Evolutionary conservation across 345 rosid species (phyloP).

Genomic region (Streptanthus diversifolius): DNA sequence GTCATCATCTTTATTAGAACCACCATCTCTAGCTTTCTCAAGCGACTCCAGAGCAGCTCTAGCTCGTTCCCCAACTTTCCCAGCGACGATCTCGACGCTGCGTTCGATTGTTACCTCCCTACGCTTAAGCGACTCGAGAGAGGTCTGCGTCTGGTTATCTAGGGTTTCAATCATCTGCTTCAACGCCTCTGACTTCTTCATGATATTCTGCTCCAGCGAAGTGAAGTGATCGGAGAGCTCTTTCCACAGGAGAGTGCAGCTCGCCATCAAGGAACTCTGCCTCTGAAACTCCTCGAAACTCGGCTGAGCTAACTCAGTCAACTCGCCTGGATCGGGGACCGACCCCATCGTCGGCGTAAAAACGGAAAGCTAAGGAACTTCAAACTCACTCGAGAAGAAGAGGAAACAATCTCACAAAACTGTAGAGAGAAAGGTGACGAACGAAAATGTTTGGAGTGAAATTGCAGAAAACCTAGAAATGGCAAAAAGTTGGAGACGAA

Average conservation of each 20-base stretch:
- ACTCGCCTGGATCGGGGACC: slow-evolving; percentile 93
- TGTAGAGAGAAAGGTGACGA: neutral
- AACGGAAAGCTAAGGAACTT: neutral
- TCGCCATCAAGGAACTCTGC: slow-evolving; percentile 91
- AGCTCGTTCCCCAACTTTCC: slow-evolving; percentile 50
- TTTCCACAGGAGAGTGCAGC: slow-evolving; percentile 96
- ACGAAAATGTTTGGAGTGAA: slow-evolving; percentile 15
- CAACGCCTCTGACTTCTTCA: slow-evolving; percentile 79
- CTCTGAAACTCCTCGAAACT: slow-evolving; percentile 94
- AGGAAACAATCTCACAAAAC: neutral
- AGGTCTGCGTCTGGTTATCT: slow-evolving; percentile 67
- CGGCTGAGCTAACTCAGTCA: slow-evolving; percentile 69
- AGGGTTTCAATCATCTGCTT: slow-evolving; percentile 65
- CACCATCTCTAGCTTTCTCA: slow-evolving; percentile 31
- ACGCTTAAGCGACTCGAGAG: slow-evolving; percentile 66
- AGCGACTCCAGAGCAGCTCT: slow-evolving; percentile 49
- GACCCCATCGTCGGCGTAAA: slow-evolving; percentile 66
- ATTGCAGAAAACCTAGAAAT: slow-evolving; percentile 40
- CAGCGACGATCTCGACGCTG: slow-evolving; percentile 71
- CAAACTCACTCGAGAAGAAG: neutral
- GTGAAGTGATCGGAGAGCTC: slow-evolving; percentile 98
- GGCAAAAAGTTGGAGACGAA: slow-evolving; percentile 22
- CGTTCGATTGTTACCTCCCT: slow-evolving; percentile 88
- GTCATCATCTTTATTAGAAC: slow-evolving; percentile 20
- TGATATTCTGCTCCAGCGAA: slow-evolving; percentile 67